Evolutionary conservation across 441 rosid genomes (phyloP).

Genomic region (Geranium incanum): DNA sequence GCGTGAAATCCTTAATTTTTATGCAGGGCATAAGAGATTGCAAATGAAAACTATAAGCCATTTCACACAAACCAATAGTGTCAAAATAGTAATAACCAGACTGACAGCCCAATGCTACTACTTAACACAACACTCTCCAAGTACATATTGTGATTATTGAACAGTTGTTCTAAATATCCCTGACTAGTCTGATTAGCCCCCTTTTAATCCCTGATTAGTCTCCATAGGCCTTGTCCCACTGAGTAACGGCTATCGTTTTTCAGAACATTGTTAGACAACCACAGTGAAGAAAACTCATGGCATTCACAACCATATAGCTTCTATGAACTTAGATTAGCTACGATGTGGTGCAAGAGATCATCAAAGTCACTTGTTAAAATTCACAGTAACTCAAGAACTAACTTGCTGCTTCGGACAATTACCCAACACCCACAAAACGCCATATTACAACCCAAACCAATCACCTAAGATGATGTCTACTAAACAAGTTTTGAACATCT

Average conservation of each 20-base stretch:
- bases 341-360: neutral
- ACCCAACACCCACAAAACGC: neutral
- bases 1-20: neutral
- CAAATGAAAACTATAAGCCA: neutral
- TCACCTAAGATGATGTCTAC: neutral
- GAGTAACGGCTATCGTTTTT: too few species aligned
- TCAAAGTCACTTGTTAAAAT: neutral
- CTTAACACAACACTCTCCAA: neutral
- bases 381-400: neutral
- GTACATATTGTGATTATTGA: neutral
- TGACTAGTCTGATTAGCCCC: too few species aligned
- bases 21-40: neutral
- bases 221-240: too few species aligned
- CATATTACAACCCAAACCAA: neutral
- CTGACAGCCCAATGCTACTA: neutral
- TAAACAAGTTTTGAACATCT: neutral
- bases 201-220: too few species aligned
- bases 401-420: neutral
- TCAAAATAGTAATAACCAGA: neutral
- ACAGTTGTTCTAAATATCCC: neutral
- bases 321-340: neutral
- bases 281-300: neutral
- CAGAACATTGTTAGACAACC: neutral
- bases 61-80: neutral
- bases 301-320: neutral